Percentiles rank a stretch among this genome's conserved stretches.
These are phyloP conservation scores for Phtheirospermum japonicum DNA, from an alignment of 257 asterid genomes.

Conservation along the genomic window DNA sequence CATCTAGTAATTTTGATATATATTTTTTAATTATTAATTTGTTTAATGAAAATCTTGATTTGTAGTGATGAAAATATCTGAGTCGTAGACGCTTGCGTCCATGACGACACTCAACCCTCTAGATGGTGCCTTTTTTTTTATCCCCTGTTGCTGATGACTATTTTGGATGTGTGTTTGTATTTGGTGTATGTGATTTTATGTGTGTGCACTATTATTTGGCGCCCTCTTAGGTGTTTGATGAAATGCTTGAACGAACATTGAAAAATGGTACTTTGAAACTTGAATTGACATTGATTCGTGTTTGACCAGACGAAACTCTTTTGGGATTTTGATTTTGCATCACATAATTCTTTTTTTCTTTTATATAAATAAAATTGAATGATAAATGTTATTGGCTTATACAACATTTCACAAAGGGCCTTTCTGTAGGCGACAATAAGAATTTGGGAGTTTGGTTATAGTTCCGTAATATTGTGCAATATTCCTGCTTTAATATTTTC, in stretches of 20 bases:
- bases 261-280: slow-evolving; percentile 3
- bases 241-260: slow-evolving; percentile 23
- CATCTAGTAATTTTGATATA: no score
- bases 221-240: slow-evolving; percentile 22
- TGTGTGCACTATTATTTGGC: not conserved
- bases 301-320: not conserved
- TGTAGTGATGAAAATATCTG: no score
- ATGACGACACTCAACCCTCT: no score
- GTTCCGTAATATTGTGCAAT: slow-evolving; percentile 1
- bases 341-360: not conserved
- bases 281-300: not conserved
- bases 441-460: no score
- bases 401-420: slow-evolving; percentile 11
- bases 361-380: slow-evolving; percentile 13
- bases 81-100: no score
- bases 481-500: slow-evolving; percentile 26
- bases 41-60: no score
- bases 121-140: slow-evolving; percentile 54
- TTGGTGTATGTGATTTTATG: slow-evolving; percentile 7
- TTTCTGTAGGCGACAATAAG: no score
- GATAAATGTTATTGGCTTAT: not conserved
- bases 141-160: not conserved
- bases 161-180: not conserved
- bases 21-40: no score
- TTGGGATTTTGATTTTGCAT: not conserved